Evolutionary conservation across 257 asterid genomes (phyloP).

Genomic region (Coffea canephora): DNA sequence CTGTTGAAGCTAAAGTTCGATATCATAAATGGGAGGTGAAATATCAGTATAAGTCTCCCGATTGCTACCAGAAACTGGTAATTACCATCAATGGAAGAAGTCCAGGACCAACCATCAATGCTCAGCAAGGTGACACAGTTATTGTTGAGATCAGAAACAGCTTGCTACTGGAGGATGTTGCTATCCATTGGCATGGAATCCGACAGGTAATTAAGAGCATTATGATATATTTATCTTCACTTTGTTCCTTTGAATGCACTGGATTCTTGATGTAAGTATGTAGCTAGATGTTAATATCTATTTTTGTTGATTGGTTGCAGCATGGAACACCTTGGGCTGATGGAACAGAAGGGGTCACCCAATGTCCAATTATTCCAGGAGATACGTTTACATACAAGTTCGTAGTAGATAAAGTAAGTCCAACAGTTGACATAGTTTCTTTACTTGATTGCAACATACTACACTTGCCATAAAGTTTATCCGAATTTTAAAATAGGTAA

Average conservation of each 20-base stretch:
- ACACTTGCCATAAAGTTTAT: not conserved
- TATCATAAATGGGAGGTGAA: slow-evolving; percentile 79
- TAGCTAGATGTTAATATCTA: not conserved
- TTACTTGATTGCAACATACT: not conserved
- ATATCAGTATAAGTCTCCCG: slow-evolving; percentile 78
- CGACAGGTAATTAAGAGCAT: slow-evolving; percentile 53
- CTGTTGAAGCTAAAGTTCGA: slow-evolving; percentile 49
- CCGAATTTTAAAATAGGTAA: not conserved
- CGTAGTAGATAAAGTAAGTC: slow-evolving; percentile 75
- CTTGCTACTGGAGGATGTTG: slow-evolving; percentile 71
- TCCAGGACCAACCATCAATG: slow-evolving; percentile 87
- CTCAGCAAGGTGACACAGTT: slow-evolving; percentile 72
- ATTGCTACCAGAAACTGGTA: slow-evolving; percentile 62
- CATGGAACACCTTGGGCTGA: slow-evolving; percentile 92
- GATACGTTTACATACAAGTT: slow-evolving; percentile 74
- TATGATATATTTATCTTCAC: no score
- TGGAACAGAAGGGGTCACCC: slow-evolving; percentile 94
- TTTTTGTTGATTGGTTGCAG: slow-evolving; percentile 28
- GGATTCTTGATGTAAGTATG: no score
- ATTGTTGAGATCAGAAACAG: slow-evolving; percentile 71
- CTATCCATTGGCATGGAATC: slow-evolving; percentile 97
- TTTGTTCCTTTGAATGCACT: not conserved
- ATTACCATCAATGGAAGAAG: slow-evolving; percentile 75
- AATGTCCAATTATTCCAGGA: slow-evolving; percentile 84
- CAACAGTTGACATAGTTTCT: not conserved